A percentile compares a stretch with the other conserved stretches of the same genome.
These are phyloP conservation scores for Russula sp. DNA, from an alignment of 768 basidiomycete species.

Conservation along the genomic window DNA sequence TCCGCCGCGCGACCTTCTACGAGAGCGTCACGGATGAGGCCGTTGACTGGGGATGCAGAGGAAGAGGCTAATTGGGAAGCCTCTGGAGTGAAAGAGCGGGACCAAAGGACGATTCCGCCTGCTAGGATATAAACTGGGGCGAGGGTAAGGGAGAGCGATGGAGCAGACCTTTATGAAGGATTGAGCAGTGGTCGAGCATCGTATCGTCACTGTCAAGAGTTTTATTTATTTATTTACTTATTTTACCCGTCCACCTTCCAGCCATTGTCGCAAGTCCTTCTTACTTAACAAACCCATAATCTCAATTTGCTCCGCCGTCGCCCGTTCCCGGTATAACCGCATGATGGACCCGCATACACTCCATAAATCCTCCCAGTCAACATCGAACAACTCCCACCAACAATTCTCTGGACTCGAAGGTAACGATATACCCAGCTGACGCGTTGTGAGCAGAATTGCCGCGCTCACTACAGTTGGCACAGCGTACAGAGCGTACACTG, in stretches of 20 bases:
- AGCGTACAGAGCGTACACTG: conserved; percentile 84
- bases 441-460: conserved; percentile 74
- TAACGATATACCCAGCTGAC: conserved; percentile 64
- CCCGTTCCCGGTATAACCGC: conserved; percentile 63
- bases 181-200: conserved; percentile 95
- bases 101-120: conserved; percentile 95
- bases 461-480: conserved; percentile 87
- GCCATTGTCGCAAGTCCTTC: conserved; percentile 75
- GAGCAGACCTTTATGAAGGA: conserved; percentile 77
- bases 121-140: conserved; percentile 1
- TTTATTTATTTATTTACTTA: conserved; percentile 12
- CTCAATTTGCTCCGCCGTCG: conserved; percentile 38
- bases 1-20: conserved; percentile 84
- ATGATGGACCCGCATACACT: conserved; percentile 77
- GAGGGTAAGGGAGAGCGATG: background rate
- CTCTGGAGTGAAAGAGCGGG: conserved; percentile 87
- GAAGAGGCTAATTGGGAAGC: conserved; percentile 63
- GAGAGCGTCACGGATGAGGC: conserved; percentile 81
- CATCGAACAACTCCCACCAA: conserved; percentile 96
- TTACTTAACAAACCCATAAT: conserved; percentile 57
- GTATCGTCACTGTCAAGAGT: background rate
- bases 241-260: conserved; percentile 43
- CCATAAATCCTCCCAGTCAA: conserved; percentile 83
- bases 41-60: conserved; percentile 76
- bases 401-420: conserved; percentile 62